Conservation (phyloP, 441 rosid genomes). For the Pelargonium myrrhifolium region DNA sequence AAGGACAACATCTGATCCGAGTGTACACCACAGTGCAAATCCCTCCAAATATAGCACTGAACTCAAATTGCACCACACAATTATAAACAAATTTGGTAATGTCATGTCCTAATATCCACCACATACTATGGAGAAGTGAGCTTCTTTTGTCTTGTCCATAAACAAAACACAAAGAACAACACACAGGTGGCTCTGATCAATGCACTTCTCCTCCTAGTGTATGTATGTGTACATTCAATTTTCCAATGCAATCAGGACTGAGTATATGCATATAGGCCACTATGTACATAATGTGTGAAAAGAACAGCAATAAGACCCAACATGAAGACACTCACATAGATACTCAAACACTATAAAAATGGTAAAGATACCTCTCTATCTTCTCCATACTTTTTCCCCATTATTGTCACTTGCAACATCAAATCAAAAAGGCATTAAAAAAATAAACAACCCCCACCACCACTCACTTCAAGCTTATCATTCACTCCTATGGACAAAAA, state of each 20-base stretch:
- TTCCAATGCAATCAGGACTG: background rate
- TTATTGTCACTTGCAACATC: conserved; percentile 38
- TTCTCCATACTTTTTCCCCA: conserved; percentile 24
- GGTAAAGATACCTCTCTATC: conserved; percentile 26
- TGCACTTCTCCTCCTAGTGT: conserved; percentile 18
- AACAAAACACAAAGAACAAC: conserved; percentile 6
- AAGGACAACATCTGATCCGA: too few relatives aligned
- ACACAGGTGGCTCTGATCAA: conserved; percentile 24
- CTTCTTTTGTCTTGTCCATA: too few relatives aligned
- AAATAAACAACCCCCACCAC: conserved; percentile 28
- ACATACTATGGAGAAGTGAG: too few relatives aligned
- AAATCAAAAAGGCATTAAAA: conserved; percentile 25
- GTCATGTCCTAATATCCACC: too few relatives aligned
- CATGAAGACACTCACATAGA: conserved; percentile 34
- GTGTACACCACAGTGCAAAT: too few relatives aligned
- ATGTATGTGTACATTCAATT: too few relatives aligned
- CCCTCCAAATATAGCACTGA: too few relatives aligned
- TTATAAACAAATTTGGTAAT: too few relatives aligned
- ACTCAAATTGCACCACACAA: too few relatives aligned
- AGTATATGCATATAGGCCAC: conserved; percentile 23
- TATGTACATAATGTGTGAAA: conserved; percentile 16
- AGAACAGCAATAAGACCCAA: conserved; percentile 20
- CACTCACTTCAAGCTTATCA: conserved; percentile 2
- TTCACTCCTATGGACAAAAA: too few relatives aligned
- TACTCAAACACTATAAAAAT: conserved; percentile 24